Conservation (phyloP, 2,329 filamentous ascomycete genomes). For the Beauveria asiatica region DNA sequence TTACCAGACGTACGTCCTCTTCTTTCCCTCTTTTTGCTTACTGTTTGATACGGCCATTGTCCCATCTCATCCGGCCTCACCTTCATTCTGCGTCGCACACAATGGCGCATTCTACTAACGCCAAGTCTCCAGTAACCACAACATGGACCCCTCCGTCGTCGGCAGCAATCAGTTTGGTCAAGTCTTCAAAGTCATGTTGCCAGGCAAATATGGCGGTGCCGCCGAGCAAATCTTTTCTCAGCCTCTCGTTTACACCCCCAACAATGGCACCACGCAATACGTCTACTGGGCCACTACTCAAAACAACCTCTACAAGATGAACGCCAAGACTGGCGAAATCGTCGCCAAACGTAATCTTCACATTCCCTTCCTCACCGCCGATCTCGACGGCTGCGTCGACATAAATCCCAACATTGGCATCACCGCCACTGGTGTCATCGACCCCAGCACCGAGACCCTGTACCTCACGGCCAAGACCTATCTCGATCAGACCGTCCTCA, state of each 20-base stretch:
- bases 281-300: slow-evolving; percentile 49
- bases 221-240: slow-evolving; percentile 46
- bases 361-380: slow-evolving; percentile 40
- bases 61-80: too few relatives aligned
- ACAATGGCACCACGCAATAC: slow-evolving; percentile 37
- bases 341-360: slow-evolving; percentile 38
- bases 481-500: slow-evolving; percentile 21
- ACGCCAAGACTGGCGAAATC: slow-evolving; percentile 45
- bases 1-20: slow-evolving; percentile 40
- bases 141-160: slow-evolving; percentile 53
- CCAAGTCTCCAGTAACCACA: slow-evolving; percentile 38
- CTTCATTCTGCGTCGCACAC: neutral
- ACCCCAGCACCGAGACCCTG: slow-evolving; percentile 34
- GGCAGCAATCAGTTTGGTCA: slow-evolving; percentile 46
- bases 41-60: too few relatives aligned
- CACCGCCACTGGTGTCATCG: slow-evolving; percentile 37
- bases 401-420: slow-evolving; percentile 39
- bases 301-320: slow-evolving; percentile 49
- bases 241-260: slow-evolving; percentile 41
- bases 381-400: slow-evolving; percentile 39
- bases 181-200: slow-evolving; percentile 42
- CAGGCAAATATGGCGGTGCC: slow-evolving; percentile 41
- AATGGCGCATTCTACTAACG: slow-evolving; percentile 1
- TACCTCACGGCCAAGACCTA: slow-evolving; percentile 38
- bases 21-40: neutral